phyloP scores from a whole-genome alignment of 371 early-diverging fungal genomes.

The Rhizopus arrhizus region DNA sequence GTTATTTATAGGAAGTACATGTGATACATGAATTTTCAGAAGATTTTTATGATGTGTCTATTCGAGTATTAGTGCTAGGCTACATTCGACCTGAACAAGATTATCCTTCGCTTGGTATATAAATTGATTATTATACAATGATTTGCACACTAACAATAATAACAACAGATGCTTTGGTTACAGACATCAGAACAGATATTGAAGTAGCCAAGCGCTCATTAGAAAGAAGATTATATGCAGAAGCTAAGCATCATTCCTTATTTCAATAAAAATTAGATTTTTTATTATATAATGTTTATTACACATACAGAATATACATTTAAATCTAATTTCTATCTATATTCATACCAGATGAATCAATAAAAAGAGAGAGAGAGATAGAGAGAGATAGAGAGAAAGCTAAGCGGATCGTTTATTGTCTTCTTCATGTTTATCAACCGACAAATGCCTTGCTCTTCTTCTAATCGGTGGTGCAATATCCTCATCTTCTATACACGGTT shows the following conservation, averaged over 20 bases:
- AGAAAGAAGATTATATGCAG: constrained; percentile 39
- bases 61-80: constrained; percentile 83
- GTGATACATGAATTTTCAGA: constrained; percentile 82
- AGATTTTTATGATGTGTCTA: constrained; percentile 89
- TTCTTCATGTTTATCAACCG: constrained; percentile 27
- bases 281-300: neutral
- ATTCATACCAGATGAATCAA: constrained; percentile 42
- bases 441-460: constrained; percentile 29
- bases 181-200: constrained; percentile 92
- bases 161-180: constrained; percentile 76
- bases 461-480: constrained; percentile 22
- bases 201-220: constrained; percentile 76
- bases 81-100: constrained; percentile 91
- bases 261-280: constrained; percentile 10
- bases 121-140: neutral
- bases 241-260: constrained; percentile 15
- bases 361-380: constrained; percentile 19
- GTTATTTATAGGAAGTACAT: constrained; percentile 82
- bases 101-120: constrained; percentile 80
- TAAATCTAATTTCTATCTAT: constrained; percentile 40
- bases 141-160: neutral
- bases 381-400: constrained; percentile 5
- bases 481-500: constrained; percentile 3
- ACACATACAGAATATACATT: neutral
- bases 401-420: neutral